Base-by-base conservation (phyloP, 371 early-diverging fungal genomes). In the Choanephora cucurbitarum region DNA sequence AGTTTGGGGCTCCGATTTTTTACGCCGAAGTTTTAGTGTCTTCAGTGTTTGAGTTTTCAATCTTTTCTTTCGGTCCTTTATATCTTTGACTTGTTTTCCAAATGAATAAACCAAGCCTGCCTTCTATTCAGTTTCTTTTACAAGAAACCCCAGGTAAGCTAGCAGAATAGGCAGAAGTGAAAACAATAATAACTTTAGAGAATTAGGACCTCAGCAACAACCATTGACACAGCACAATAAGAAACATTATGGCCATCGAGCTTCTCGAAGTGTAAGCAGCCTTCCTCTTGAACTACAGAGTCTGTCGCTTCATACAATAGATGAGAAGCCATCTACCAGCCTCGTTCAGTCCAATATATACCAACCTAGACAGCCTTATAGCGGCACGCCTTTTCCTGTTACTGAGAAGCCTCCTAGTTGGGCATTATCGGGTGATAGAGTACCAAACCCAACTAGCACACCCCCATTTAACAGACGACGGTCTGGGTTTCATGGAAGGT, bases 61-160 rank as follows among this genome's bases (percentile, higher is more conserved):
- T 28, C 28, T 28, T 28, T 28, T 28, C 28, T 28, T 28, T 28
- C 28, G 28, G 28, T 28, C 28, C 28, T 28, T 28, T 28, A 28
- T 28, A 28, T 28, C 28, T 28, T 28, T 28, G 28, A 3, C 28
- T 28, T 28, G 28, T 28, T 28, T 28, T 7, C 28, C 24, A 17
- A 49, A 64, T 58, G 55, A 57, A 54, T 17, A 69, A 65, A 52
- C 69, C 65, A n/a, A 65, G 49, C 33, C 53, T 69, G 42, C 66
- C 65, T 48, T 69, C 69, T n/a, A 65, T 69, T 37, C 58, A 69
- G n/a, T 69, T 65, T 49, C 37, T 69, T 11, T 50, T 69, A 47
- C 59, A 63, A 43, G 61, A 69, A 56, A 37, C 43, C 10, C 48
- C 47, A 33, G 47, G 43, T 58, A 52, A 45, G 15, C 9, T 22